These are phyloP conservation scores for Santalum album DNA, from an alignment of 164 flowering plant genomes.

Conservation along the genomic window DNA sequence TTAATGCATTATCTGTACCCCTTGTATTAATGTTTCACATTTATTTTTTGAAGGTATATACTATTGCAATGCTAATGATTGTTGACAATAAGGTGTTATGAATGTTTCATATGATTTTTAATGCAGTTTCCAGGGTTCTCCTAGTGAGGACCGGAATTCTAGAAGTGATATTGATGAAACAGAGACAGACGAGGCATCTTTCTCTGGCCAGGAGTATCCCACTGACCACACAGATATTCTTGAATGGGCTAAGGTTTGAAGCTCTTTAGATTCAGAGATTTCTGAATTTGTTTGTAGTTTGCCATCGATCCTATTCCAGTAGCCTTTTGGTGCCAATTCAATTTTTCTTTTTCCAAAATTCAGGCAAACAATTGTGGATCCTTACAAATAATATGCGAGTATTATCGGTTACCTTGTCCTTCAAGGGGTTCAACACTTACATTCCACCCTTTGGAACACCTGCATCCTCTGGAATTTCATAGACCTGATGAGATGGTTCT, in stretches of 20 bases:
- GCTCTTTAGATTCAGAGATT: background rate
- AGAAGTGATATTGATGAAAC: conserved; percentile 74
- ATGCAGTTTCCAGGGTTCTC: conserved; percentile 80
- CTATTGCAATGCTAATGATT: no score
- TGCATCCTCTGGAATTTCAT: conserved; percentile 73
- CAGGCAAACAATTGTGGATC: conserved; percentile 85
- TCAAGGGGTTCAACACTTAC: conserved; percentile 58
- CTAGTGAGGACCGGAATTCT: conserved; percentile 59
- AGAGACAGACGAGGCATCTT: conserved; percentile 77
- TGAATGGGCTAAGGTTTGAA: conserved; percentile 92
- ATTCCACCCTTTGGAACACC: conserved; percentile 85
- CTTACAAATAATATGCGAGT: conserved; percentile 76
- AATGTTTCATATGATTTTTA: background rate
- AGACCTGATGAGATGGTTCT: conserved; percentile 60
- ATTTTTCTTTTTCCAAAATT: conserved; percentile 5
- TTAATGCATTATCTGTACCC: no score
- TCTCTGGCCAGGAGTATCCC: conserved; percentile 75
- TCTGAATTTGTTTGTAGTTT: background rate
- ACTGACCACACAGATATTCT: conserved; percentile 63
- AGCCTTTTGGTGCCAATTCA: conserved; percentile 4
- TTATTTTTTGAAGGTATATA: no score
- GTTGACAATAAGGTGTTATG: no score
- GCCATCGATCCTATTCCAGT: background rate
- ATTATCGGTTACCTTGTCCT: conserved; percentile 58
- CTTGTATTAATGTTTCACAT: no score